Conservation (phyloP, 345 rosid genomes). For the Eucalyptus tenuipes region DNA sequence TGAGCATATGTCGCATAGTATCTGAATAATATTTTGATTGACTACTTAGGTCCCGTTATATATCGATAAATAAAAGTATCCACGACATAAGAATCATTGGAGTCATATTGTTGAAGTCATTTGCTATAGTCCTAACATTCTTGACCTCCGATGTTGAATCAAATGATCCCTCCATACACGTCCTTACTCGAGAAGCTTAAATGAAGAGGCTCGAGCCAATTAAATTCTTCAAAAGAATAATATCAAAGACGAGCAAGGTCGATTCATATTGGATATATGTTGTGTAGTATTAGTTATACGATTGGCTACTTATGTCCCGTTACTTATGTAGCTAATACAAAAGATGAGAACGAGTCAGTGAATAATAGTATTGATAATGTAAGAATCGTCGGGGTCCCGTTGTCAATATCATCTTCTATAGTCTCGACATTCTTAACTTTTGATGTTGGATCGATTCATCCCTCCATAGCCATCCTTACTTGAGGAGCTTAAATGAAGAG, state of each 20-base stretch:
- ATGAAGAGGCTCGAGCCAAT: background rate
- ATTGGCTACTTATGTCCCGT: background rate
- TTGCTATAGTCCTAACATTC: background rate
- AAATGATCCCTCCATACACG: accelerated
- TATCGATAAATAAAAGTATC: background rate
- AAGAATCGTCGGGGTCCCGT: no score
- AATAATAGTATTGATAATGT: background rate
- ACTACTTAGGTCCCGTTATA: accelerated
- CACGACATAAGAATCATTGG: background rate
- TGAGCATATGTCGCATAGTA: background rate
- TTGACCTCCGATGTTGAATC: background rate
- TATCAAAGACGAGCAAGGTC: background rate
- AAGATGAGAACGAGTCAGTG: no score
- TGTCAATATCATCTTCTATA: background rate
- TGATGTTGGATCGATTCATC: background rate
- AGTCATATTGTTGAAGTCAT: background rate
- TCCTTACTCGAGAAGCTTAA: background rate
- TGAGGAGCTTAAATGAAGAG: background rate
- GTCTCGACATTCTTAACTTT: background rate
- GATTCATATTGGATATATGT: accelerated
- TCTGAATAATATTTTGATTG: background rate
- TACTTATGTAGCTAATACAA: no score
- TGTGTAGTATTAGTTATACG: background rate
- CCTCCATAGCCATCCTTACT: background rate
- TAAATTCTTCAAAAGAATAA: background rate